Base-by-base conservation (phyloP, 352 stramenopile species). In the Blastocystis hominis region DNA sequence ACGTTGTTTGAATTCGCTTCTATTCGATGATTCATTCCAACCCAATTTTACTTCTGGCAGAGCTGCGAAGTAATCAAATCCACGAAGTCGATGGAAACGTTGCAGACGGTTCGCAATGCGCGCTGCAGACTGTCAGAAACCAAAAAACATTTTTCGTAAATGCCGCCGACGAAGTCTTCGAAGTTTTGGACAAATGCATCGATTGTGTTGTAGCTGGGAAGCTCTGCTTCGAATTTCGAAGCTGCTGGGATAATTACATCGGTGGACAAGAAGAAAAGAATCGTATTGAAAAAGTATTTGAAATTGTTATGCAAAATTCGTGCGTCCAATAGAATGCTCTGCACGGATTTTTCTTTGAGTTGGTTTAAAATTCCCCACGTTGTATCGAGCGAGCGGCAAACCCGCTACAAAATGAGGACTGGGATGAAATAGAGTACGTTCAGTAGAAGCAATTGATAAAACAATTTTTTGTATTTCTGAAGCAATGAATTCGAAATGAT, bases 91-190 rank as follows among this genome's bases (percentile, higher is more conserved):
- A 62, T n/a, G 17, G 38, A 80, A 2, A 80, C 70, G 30, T 4
- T 34, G 9, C 44, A 64, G 20, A 30, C 30, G 3, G n/a, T n/a
- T 6, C n/a, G 2, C 10, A 80, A n/a, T n/a, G 38, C 70, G 15
- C 24, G 46, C 10, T 47, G 55, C 54, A 80, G 44, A 10, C 40
- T n/a, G 20, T 80, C 70, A 24, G 38, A 44, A 3, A 62, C 50
- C 70, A 80, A 46, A 30, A 80, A 80, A 46, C 70, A 80, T 46
- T 80, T 62, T 38, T 80, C 70, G 42, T 80, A 80, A 3, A 80
- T 30, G 17, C 24, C 46, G 0, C 50, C 46, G 7, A 80, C 20
- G 44, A 64, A 80, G 40, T 80, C 46, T 24, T 80, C 70, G 55
- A 80, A 80, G 10, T 46, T 47, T 9, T 62, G 13, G 42, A 64